Evolutionary conservation across 1,284 basidiomycete species (phyloP), one percentile per base, ranked within the genome.

Genomic region (Ustilago cynodontis): DNA sequence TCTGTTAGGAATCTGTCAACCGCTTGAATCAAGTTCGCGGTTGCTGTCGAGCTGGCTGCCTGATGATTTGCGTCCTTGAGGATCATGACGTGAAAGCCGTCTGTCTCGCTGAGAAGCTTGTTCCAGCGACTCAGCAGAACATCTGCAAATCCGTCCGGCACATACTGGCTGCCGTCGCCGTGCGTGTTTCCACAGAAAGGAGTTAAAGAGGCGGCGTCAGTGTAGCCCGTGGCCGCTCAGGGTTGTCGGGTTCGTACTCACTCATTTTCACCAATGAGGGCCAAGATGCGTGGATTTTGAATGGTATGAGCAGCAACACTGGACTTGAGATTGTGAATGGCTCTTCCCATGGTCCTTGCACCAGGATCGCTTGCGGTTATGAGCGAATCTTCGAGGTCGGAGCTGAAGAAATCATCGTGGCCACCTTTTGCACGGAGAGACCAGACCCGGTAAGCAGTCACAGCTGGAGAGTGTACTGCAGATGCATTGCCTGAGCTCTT

Each of bases 351-450:
- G 20, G 61, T 56, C 6, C 65, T 35, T 13, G 60, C 22, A 22
- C 58, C 70, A 29, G 65, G 59, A 2, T 49, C 14, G 26, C 20
- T 61, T 16, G 50, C 16, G 18, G 59, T 65, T 56, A 83, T 75
- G 24, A 49, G 24, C 1, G 58, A 50, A 29, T 81, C 67, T 14
- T 31, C 26, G 37, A 84, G 67, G 29, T 79, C 71, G n/a, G 66
- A 68, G 54, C 75, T 78, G 66, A 85, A 85, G 22, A 79, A 81
- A 62, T 85, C 83, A 54, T 85, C 83, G 62, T 84, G 74, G 6
- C 80, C 82, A 11, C 77, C 65, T 4, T 54, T 50, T 11, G 65
- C 78, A 58, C 75, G 70, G 14, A 85, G 69, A n/a, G 78, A 79
- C 58, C 72, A 77, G 11, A 63, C 73, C 22, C 83, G 81, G 53